phyloP scores from a whole-genome alignment of 441 rosid genomes.

The Biscutella auriculata region DNA sequence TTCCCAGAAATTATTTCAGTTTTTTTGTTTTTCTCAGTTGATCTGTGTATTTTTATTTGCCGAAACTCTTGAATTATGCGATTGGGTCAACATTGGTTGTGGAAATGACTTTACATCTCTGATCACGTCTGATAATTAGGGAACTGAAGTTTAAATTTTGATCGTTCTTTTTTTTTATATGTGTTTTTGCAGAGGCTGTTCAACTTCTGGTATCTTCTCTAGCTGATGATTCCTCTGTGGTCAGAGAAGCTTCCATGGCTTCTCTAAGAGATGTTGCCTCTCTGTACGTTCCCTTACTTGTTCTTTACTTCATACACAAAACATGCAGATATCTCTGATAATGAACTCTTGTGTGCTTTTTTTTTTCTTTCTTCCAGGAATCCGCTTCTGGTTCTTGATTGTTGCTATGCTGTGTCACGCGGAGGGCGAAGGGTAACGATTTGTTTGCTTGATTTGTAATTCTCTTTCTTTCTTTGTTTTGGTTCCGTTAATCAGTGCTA shows the following conservation, averaged over 20 bases:
- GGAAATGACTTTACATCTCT: background rate
- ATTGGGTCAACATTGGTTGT: constrained; percentile 16
- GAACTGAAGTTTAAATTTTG: background rate
- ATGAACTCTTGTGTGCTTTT: constrained; percentile 3
- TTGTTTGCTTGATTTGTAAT: background rate
- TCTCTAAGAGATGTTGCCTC: constrained; percentile 69
- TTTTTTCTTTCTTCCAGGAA: constrained; percentile 37
- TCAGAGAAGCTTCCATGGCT: constrained; percentile 71
- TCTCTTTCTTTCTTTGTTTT: background rate
- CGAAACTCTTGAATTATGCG: background rate
- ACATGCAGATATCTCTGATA: background rate
- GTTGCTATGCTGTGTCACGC: constrained; percentile 72
- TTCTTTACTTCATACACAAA: background rate
- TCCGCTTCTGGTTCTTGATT: constrained; percentile 86
- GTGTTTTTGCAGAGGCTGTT: constrained; percentile 57
- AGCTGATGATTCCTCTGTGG: constrained; percentile 74
- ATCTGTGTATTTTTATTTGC: background rate
- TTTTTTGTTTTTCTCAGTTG: background rate
- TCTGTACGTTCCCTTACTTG: constrained; percentile 30
- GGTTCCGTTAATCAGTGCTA: background rate
- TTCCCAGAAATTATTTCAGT: background rate
- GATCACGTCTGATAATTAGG: constrained; percentile 8
- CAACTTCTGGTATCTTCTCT: constrained; percentile 77
- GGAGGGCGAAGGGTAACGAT: constrained; percentile 79
- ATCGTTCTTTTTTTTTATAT: background rate